Evolutionary conservation across 768 basidiomycete species (phyloP).

Genomic region (Lactarius trivialis): DNA sequence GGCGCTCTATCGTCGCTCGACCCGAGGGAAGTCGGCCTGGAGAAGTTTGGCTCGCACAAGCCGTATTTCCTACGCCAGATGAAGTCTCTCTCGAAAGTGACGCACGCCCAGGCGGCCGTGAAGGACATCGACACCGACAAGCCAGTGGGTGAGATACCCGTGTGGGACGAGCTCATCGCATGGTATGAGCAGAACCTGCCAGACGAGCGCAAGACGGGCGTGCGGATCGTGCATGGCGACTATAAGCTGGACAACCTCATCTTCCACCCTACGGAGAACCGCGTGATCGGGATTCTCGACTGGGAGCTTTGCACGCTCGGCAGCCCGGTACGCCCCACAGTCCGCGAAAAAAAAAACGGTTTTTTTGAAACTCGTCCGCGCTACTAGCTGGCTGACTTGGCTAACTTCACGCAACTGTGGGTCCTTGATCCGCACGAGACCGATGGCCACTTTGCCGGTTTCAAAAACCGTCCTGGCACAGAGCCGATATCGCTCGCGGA

Average conservation of each 20-base stretch:
- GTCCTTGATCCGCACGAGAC: constrained; percentile 42
- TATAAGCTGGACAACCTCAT: constrained; percentile 97
- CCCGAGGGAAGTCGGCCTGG: constrained; percentile 61
- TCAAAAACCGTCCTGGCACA: constrained; percentile 52
- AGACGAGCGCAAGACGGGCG: constrained; percentile 65
- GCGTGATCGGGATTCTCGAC: constrained; percentile 91
- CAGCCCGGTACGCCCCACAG: constrained; percentile 66
- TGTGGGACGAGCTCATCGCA: constrained; percentile 57
- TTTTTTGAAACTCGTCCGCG: too few species aligned
- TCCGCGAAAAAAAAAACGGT: too few species aligned
- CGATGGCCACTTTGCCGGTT: constrained; percentile 30
- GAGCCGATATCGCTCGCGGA: constrained; percentile 62
- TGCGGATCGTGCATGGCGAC: constrained; percentile 93
- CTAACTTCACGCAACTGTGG: constrained; percentile 87
- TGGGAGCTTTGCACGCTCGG: constrained; percentile 98
- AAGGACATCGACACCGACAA: constrained; percentile 58
- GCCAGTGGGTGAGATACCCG: constrained; percentile 65
- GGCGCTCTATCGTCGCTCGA: constrained; percentile 58
- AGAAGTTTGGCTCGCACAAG: constrained; percentile 61
- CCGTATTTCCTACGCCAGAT: constrained; percentile 94
- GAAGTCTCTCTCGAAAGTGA: constrained; percentile 78
- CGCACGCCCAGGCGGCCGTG: constrained; percentile 65
- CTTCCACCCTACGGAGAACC: constrained; percentile 87
- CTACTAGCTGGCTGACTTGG: constrained; percentile 86
- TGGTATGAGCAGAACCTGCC: constrained; percentile 78